These are phyloP conservation scores for Dendrothele bispora DNA, from an alignment of 768 basidiomycete species.

Conservation along the genomic window DNA sequence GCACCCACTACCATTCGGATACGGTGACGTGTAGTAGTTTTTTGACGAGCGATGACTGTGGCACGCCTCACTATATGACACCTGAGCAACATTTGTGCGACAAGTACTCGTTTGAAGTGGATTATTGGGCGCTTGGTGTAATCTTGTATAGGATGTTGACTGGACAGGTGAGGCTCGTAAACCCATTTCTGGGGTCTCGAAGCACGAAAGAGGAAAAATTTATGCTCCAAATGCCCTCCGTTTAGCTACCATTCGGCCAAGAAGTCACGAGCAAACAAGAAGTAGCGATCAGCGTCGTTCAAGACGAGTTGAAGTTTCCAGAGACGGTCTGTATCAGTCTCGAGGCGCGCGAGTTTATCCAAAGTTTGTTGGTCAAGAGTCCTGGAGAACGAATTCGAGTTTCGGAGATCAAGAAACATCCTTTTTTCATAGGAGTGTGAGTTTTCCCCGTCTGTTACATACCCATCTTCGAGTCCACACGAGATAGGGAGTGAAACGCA, in stretches of 20 bases:
- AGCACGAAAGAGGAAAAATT: neutral
- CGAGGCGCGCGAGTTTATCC: constrained; percentile 6
- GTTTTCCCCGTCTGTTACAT: constrained; percentile 2
- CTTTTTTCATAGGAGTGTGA: constrained; percentile 9
- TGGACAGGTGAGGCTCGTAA: constrained; percentile 33
- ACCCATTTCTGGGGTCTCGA: neutral
- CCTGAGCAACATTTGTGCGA: constrained; percentile 16
- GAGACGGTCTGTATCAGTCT: neutral
- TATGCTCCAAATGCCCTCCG: neutral
- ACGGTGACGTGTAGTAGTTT: neutral
- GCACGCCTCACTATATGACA: constrained; percentile 19
- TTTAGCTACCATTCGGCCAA: constrained; percentile 13
- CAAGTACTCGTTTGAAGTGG: constrained; percentile 27
- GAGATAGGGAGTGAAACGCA: constrained; percentile 4
- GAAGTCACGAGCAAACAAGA: constrained; percentile 6
- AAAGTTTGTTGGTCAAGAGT: constrained; percentile 6
- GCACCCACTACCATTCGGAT: neutral
- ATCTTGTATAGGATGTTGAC: constrained; percentile 67
- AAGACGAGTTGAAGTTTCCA: constrained; percentile 11
- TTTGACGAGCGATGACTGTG: constrained; percentile 16
- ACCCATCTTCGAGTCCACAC: constrained; percentile 5
- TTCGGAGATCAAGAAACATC: constrained; percentile 6
- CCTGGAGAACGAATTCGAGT: constrained; percentile 3
- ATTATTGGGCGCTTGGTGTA: constrained; percentile 77
- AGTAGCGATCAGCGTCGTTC: constrained; percentile 8